These are phyloP conservation scores for Ogataea trehaloabstinens DNA, from an alignment of 805 yeast species.

Conservation along the genomic window DNA sequence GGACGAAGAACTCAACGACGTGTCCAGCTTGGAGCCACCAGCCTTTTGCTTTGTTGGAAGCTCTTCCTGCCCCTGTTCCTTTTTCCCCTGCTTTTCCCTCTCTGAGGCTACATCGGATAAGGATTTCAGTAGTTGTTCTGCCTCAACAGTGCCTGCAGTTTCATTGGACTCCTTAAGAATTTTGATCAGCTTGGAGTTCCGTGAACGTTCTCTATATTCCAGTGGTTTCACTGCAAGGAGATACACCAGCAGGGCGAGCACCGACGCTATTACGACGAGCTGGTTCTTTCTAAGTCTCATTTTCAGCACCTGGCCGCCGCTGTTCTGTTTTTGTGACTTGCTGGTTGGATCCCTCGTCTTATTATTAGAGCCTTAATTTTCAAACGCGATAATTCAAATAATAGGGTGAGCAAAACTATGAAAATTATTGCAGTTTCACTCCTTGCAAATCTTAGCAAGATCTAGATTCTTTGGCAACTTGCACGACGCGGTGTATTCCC, in stretches of 20 bases:
- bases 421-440: too few species aligned
- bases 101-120: not conserved
- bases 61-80: not conserved
- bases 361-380: too few species aligned
- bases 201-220: too few species aligned
- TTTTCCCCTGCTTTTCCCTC: not conserved
- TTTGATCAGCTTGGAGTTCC: constrained; percentile 1
- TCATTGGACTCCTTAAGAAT: constrained; percentile 1
- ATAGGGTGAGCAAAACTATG: too few species aligned
- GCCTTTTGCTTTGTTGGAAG: not conserved
- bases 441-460: too few species aligned
- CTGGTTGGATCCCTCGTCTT: too few species aligned
- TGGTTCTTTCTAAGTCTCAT: not conserved
- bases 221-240: not conserved
- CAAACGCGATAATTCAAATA: too few species aligned
- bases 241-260: not conserved
- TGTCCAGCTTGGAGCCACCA: not conserved
- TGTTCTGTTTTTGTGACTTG: not conserved
- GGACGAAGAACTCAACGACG: not conserved
- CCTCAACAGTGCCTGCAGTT: not conserved
- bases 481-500: too few species aligned
- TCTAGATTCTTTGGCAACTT: too few species aligned
- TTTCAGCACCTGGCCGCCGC: not conserved
- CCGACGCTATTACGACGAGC: not conserved
- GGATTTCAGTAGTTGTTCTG: constrained; percentile 3